Conservation (phyloP, 768 basidiomycete genomes). For the Panellus pusillus region DNA sequence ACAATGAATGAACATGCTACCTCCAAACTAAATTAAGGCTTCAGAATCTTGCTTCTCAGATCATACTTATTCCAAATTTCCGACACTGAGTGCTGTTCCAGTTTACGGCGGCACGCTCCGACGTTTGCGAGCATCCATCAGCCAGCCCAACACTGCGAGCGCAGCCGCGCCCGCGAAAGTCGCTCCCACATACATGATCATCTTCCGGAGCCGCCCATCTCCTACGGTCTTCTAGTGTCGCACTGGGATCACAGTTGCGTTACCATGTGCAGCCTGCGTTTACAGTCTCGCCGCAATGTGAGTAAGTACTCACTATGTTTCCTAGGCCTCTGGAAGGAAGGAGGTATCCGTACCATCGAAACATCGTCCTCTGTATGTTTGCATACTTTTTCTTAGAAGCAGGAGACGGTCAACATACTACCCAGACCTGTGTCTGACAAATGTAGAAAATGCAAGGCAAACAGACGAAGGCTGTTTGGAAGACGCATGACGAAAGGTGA, state of each 20-base stretch:
- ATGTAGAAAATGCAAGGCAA: conserved; percentile 26
- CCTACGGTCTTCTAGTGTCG: conserved; percentile 16
- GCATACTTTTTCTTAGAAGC: neutral
- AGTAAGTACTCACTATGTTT: conserved; percentile 29
- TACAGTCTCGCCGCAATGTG: conserved; percentile 21
- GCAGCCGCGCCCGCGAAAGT: conserved; percentile 32
- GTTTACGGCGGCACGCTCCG: neutral
- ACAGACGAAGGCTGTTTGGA: conserved; percentile 25
- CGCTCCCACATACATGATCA: conserved; percentile 31
- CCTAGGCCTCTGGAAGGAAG: conserved; percentile 29
- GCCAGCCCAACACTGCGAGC: conserved; percentile 27
- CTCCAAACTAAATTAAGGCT: too few species aligned
- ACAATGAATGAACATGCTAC: too few species aligned
- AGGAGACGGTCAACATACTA: conserved; percentile 12
- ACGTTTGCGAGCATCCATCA: conserved; percentile 5
- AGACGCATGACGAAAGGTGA: too few species aligned
- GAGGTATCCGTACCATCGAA: conserved; percentile 23
- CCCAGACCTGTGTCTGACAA: conserved; percentile 27
- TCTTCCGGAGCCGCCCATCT: conserved; percentile 26
- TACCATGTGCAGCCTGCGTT: too few species aligned
- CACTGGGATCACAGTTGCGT: neutral
- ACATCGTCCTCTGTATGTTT: conserved; percentile 27
- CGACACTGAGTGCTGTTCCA: too few species aligned
- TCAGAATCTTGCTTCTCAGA: too few species aligned
- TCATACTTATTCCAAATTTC: too few species aligned